Percentiles rank a stretch among this genome's conserved stretches.
These are phyloP conservation scores for Aspergillus taichungensis DNA, from an alignment of 495 filamentous ascomycete genomes.

Conservation along the genomic window DNA sequence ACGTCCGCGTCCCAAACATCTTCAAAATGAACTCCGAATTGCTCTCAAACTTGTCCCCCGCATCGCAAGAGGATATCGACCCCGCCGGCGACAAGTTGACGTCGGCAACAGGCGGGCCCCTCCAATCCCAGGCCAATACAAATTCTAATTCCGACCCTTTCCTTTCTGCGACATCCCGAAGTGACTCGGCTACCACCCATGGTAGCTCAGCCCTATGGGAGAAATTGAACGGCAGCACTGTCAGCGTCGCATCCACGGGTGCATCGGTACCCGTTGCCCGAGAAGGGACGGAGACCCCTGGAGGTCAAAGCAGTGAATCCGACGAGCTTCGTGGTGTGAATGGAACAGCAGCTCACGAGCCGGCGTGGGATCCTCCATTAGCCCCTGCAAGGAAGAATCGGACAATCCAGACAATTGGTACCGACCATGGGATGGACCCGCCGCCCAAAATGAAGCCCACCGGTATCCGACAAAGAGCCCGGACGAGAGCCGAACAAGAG, in stretches of 20 bases:
- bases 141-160: conserved; percentile 39
- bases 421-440: conserved; percentile 44
- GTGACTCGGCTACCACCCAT: conserved; percentile 31
- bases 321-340: conserved; percentile 36
- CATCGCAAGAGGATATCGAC: conserved; percentile 26
- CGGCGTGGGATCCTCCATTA: conserved; percentile 52
- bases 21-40: conserved; percentile 72
- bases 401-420: conserved; percentile 46
- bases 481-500: conserved; percentile 41
- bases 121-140: conserved; percentile 36
- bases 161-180: conserved; percentile 32
- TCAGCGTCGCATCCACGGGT: conserved; percentile 25
- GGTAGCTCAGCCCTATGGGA: conserved; percentile 48
- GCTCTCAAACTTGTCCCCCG: conserved; percentile 37
- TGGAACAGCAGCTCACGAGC: conserved; percentile 19
- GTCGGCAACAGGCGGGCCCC: conserved; percentile 23
- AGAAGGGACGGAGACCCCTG: conserved; percentile 36
- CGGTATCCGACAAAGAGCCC: conserved; percentile 40
- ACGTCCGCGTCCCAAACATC: conserved; percentile 70
- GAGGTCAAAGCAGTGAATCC: conserved; percentile 33
- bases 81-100: conserved; percentile 28
- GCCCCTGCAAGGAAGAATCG: conserved; percentile 57
- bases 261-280: conserved; percentile 21
- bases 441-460: conserved; percentile 56
- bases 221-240: conserved; percentile 45